These are phyloP conservation scores for Yamadazyma ubonensis DNA, from an alignment of 805 yeast genomes.

Conservation along the genomic window DNA sequence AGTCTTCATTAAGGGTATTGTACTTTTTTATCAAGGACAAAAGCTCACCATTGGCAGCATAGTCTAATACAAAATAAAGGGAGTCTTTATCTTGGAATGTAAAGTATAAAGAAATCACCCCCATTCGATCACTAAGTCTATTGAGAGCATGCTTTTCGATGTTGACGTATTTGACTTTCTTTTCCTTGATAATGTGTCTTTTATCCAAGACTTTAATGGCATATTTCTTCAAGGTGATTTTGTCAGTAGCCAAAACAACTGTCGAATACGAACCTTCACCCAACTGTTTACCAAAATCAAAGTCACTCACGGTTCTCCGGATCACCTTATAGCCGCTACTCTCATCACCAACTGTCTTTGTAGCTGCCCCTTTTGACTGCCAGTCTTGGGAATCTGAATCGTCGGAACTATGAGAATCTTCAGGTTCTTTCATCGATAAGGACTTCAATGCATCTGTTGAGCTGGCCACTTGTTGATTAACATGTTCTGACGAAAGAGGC, in stretches of 20 bases:
- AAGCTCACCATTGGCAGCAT: constrained; percentile 78
- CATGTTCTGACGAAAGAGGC: constrained; percentile 9
- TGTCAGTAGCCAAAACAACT: constrained; percentile 47
- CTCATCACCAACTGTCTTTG: constrained; percentile 18
- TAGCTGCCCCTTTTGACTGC: constrained; percentile 38
- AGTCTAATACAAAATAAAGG: constrained; percentile 72
- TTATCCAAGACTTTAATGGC: constrained; percentile 79
- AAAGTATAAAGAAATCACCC: constrained; percentile 67
- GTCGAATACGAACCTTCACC: constrained; percentile 50
- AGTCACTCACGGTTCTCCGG: constrained; percentile 39
- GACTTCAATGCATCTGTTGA: constrained; percentile 16
- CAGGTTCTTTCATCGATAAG: constrained; percentile 10
- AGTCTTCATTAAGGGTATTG: constrained; percentile 71
- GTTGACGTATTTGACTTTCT: constrained; percentile 80
- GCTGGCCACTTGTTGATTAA: no score
- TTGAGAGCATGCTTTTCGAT: constrained; percentile 80
- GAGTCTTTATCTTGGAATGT: constrained; percentile 78
- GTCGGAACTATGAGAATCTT: constrained; percentile 11
- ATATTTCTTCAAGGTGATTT: constrained; percentile 54
- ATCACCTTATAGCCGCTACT: constrained; percentile 24
- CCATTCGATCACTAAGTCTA: constrained; percentile 58
- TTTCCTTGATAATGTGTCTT: constrained; percentile 74
- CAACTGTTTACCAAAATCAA: constrained; percentile 39
- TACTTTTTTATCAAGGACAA: constrained; percentile 62
- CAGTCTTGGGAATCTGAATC: constrained; percentile 24